Evolutionary conservation across 2,329 filamentous ascomycete species (phyloP), one percentile per base, ranked within the genome.

Genomic region (Penicillium brasilianum): DNA sequence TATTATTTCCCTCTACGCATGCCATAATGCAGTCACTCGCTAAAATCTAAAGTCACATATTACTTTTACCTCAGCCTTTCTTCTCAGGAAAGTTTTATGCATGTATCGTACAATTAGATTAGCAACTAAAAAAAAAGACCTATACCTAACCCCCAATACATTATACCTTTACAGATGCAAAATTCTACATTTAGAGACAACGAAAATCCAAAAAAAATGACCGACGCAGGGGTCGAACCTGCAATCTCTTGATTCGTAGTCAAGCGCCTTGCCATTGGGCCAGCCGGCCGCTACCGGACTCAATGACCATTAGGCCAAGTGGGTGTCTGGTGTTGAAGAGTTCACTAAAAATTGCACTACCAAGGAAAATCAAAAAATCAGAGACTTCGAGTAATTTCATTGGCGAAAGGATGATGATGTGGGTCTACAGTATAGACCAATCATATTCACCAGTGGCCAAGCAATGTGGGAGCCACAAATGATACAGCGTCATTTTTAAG

Each of bases 201-300:
- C n/a, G 11, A 32, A 32, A 41, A 41, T 4, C 13, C 2, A 64
- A 72, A 74, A 71, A 64, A 34, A 60, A 48, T 75, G 74, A 76
- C 72, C 73, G 71, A 76, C 74, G 73, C 72, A 75, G 74, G 74
- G 68, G 53, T 81, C 78, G 78, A 81, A 81, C 79, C 78, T 79
- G 76, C 77, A 81, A 80, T 80, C 79, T 81, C 77, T 80, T 80
- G 79, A 81, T 81, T 79, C 79, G 79, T 81, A 81, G 80, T 81
- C 79, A 81, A 80, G 77, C 79, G 78, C 79, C 78, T 81, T 81
- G 75, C 79, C 79, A 80, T 80, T 80, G 77, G 77, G 78, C 78
- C 77, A 79, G 71, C 71, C 68, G 71, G 66, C 71, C 71, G n/a
- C 2, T 10, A n/a, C 22, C 14, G 9, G 25, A n/a, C 16, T 10